Conservation (phyloP, 768 basidiomycete species). For the Phanerochaete carnosa region DNA sequence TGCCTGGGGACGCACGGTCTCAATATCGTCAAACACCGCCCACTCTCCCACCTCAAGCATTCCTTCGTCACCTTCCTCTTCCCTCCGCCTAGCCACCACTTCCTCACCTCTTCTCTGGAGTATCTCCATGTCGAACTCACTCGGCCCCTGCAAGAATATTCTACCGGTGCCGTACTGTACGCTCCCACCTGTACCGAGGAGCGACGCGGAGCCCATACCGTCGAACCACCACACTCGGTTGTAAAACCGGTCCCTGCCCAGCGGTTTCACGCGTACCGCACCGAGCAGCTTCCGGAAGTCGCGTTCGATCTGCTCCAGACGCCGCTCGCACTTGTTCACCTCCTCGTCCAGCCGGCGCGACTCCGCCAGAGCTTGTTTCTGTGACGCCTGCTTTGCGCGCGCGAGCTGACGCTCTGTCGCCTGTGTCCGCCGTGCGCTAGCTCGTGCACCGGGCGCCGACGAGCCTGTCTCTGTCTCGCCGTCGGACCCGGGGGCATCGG, state of each 20-base stretch:
- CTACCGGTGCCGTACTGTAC: slow-evolving; percentile 86
- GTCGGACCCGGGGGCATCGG: slow-evolving; percentile 64
- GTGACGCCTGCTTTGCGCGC: slow-evolving; percentile 71
- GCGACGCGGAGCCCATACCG: slow-evolving; percentile 82
- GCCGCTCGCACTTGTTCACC: slow-evolving; percentile 74
- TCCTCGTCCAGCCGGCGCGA: slow-evolving; percentile 86
- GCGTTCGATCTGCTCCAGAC: slow-evolving; percentile 84
- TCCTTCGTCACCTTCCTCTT: slow-evolving; percentile 80
- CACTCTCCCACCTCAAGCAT: slow-evolving; percentile 77
- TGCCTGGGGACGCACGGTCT: slow-evolving; percentile 64
- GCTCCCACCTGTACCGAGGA: slow-evolving; percentile 75
- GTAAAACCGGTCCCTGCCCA: slow-evolving; percentile 91
- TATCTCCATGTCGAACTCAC: slow-evolving; percentile 74
- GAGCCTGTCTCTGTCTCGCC: slow-evolving; percentile 59
- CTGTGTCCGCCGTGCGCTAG: slow-evolving; percentile 47
- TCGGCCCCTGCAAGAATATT: slow-evolving; percentile 90
- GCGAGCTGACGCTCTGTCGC: slow-evolving; percentile 82
- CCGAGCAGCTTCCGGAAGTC: slow-evolving; percentile 91
- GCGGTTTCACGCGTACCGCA: slow-evolving; percentile 79
- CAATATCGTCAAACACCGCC: slow-evolving; percentile 85
- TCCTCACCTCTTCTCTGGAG: slow-evolving; percentile 54
- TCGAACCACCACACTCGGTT: slow-evolving; percentile 99
- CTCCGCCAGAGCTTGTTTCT: slow-evolving; percentile 80
- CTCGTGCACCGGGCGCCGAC: slow-evolving; percentile 29
- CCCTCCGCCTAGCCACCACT: slow-evolving; percentile 56